Conservation (phyloP, 192 early-diverging fungal species). For the Chytriomyces confervae region DNA sequence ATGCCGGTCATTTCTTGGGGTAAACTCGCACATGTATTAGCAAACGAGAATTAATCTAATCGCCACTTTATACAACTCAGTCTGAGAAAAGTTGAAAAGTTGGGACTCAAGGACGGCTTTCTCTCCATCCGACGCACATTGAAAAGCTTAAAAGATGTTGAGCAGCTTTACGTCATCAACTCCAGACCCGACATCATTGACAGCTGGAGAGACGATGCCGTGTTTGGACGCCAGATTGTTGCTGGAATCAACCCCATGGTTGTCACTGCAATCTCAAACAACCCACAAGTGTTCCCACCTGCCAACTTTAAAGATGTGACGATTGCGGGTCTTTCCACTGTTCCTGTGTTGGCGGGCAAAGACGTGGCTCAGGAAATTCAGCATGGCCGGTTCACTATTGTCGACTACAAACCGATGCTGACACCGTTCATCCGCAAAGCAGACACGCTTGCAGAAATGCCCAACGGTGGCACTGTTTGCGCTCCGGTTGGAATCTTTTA, state of each 20-base stretch:
- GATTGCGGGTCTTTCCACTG: not conserved
- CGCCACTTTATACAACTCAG: not conserved
- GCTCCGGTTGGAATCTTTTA: constrained; percentile 20
- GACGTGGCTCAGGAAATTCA: constrained; percentile 1
- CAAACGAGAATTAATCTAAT: too few relatives aligned
- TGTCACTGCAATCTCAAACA: constrained; percentile 1
- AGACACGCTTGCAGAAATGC: not conserved
- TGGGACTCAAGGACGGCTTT: not conserved
- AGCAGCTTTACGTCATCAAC: not conserved
- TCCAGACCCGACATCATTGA: constrained; percentile 2
- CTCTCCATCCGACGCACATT: not conserved
- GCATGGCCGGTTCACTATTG: not conserved
- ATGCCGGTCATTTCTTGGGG: not conserved
- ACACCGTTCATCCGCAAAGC: constrained; percentile 12
- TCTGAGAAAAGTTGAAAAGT: not conserved
- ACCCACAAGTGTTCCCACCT: not conserved
- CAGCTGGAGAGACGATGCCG: constrained; percentile 7
- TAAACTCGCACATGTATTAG: not conserved
- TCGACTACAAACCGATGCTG: constrained; percentile 3
- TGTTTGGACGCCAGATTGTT: constrained; percentile 21
- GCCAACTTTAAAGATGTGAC: not conserved
- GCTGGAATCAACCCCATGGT: constrained; percentile 16
- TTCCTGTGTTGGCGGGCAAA: constrained; percentile 7
- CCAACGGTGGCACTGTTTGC: not conserved
- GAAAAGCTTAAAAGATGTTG: not conserved